Conservation (phyloP, 768 basidiomycete genomes). For the Lactarius evosmus region DNA sequence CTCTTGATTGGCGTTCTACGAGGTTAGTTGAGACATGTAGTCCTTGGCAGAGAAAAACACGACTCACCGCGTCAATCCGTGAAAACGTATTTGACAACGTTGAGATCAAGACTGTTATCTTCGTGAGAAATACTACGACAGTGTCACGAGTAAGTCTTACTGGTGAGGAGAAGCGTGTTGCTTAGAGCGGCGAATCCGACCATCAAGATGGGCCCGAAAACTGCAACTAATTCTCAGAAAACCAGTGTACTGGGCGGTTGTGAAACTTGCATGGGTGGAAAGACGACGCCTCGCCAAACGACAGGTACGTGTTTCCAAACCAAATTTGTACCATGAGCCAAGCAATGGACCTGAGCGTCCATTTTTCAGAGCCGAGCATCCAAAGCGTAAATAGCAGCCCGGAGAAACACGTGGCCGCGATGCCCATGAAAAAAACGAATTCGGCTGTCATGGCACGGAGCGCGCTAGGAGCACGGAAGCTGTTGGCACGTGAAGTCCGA, state of each 20-base stretch:
- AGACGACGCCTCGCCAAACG: constrained; percentile 41
- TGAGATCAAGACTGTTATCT: constrained; percentile 64
- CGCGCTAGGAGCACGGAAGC: constrained; percentile 44
- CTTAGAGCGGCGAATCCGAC: constrained; percentile 73
- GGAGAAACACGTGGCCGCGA: constrained; percentile 78
- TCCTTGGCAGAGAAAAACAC: background rate
- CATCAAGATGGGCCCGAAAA: constrained; percentile 80
- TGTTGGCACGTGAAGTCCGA: background rate
- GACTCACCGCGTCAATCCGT: constrained; percentile 57
- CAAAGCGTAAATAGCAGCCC: constrained; percentile 61
- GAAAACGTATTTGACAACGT: constrained; percentile 90
- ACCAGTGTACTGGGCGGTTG: background rate
- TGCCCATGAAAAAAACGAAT: constrained; percentile 74
- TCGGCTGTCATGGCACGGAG: constrained; percentile 79
- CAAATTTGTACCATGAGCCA: constrained; percentile 88
- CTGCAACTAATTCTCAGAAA: constrained; percentile 8
- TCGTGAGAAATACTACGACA: constrained; percentile 15
- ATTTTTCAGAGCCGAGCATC: constrained; percentile 44
- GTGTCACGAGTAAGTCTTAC: constrained; percentile 42
- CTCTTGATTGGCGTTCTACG: constrained; percentile 59
- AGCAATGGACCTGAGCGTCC: constrained; percentile 52
- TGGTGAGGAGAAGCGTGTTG: constrained; percentile 77
- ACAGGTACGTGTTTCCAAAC: constrained; percentile 75
- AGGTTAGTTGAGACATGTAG: background rate
- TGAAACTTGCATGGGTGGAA: constrained; percentile 40